Percentiles rank a stretch among this genome's conserved stretches.
Conservation (phyloP, 176 grass and related monocot genomes). For the Olyra latifolia region DNA sequence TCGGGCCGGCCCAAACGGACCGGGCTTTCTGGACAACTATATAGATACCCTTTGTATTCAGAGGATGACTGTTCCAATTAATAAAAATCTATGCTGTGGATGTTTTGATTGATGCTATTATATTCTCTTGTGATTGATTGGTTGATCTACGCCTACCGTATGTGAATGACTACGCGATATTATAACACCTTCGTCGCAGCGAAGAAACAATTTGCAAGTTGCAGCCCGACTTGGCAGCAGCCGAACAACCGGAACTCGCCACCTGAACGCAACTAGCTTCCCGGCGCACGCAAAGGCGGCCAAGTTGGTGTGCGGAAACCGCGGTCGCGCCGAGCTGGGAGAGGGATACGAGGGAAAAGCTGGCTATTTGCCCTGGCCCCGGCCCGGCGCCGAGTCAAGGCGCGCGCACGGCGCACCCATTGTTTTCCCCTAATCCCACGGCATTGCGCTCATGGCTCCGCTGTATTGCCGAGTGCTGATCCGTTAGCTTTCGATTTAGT, state of each 20-base stretch:
- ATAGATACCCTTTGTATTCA: too few relatives aligned
- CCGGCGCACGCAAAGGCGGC: constrained; percentile 19
- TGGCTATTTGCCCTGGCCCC: background rate
- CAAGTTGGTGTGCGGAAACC: constrained; percentile 24
- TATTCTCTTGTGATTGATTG: too few relatives aligned
- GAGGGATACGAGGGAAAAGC: background rate
- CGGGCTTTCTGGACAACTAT: too few relatives aligned
- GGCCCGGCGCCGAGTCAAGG: background rate
- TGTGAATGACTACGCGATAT: too few relatives aligned
- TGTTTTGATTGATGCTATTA: too few relatives aligned
- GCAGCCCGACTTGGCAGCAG: constrained; percentile 9
- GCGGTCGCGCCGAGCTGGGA: constrained; percentile 4
- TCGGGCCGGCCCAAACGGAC: too few relatives aligned
- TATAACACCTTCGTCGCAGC: too few relatives aligned
- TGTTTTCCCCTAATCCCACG: constrained; percentile 37
- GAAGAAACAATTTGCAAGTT: background rate
- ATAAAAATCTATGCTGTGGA: too few relatives aligned
- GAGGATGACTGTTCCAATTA: too few relatives aligned
- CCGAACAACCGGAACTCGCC: constrained; percentile 26
- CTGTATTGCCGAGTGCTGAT: background rate
- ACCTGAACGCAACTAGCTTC: background rate
- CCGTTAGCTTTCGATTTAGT: background rate
- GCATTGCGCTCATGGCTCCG: constrained; percentile 13
- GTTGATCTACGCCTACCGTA: too few relatives aligned
- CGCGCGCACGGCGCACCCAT: background rate